Conservation (phyloP, 2,329 filamentous ascomycete genomes). For the Akanthomyces muscarius region DNA sequence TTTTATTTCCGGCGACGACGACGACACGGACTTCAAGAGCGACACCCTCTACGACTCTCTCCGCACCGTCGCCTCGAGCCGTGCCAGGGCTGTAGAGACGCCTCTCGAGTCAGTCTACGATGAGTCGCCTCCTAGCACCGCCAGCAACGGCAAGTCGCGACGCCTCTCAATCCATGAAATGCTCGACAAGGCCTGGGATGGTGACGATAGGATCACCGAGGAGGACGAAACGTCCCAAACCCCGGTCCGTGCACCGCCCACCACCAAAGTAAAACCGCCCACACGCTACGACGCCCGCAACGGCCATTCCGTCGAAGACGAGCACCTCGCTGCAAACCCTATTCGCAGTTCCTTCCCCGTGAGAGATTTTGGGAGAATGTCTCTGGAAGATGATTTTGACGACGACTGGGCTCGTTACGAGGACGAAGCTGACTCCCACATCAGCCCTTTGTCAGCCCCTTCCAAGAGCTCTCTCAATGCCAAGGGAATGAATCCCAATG, state of each 20-base stretch:
- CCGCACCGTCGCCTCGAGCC: slow-evolving; percentile 65
- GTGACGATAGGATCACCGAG: slow-evolving; percentile 55
- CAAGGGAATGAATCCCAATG: slow-evolving; percentile 48
- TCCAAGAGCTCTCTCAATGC: slow-evolving; percentile 51
- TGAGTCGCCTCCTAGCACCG: slow-evolving; percentile 64
- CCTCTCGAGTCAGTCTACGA: slow-evolving; percentile 78
- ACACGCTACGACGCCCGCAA: slow-evolving; percentile 22
- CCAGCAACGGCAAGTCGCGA: slow-evolving; percentile 49
- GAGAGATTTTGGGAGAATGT: slow-evolving; percentile 47
- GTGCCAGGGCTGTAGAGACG: slow-evolving; percentile 62
- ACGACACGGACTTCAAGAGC: slow-evolving; percentile 74
- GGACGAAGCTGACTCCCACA: slow-evolving; percentile 49
- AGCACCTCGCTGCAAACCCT: slow-evolving; percentile 16
- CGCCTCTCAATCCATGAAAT: slow-evolving; percentile 58
- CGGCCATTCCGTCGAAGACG: slow-evolving; percentile 18
- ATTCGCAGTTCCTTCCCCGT: slow-evolving; percentile 33
- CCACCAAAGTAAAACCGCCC: slow-evolving; percentile 23
- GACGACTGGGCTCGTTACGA: slow-evolving; percentile 60
- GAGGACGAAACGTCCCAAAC: slow-evolving; percentile 57
- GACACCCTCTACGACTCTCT: slow-evolving; percentile 75
- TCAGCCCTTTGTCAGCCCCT: slow-evolving; percentile 56
- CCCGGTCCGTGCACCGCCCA: slow-evolving; percentile 41
- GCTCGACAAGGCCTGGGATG: slow-evolving; percentile 51
- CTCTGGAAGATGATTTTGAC: slow-evolving; percentile 59
- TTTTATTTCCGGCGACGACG: slow-evolving; percentile 66